Evolutionary conservation across 2,329 filamentous ascomycete species (phyloP).

Genomic region (Akanthomyces lecanii): DNA sequence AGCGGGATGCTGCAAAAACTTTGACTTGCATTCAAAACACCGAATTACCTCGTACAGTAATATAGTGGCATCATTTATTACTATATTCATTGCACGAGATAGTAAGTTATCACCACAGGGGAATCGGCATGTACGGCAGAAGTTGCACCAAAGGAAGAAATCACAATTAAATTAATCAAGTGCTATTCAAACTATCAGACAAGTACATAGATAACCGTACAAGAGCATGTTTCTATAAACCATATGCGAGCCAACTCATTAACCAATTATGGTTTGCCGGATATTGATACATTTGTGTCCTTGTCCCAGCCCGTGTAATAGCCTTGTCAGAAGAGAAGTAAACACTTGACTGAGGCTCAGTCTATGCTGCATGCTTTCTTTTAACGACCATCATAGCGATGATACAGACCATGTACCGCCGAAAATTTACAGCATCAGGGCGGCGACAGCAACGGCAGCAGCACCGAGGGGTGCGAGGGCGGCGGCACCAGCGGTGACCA

Average conservation of each 20-base stretch:
- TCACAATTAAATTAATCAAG: neutral
- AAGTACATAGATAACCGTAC: neutral
- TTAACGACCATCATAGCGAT: too few relatives aligned
- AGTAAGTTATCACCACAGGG: too few relatives aligned
- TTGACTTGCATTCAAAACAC: too few relatives aligned
- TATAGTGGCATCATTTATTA: too few relatives aligned
- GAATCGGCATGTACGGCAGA: neutral
- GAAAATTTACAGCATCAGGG: conserved; percentile 1
- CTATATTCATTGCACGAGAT: too few relatives aligned
- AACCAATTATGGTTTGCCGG: neutral
- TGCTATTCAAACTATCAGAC: neutral
- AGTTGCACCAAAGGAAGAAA: neutral
- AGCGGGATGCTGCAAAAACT: too few relatives aligned
- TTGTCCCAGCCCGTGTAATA: conserved; percentile 1
- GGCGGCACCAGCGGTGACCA: conserved; percentile 11
- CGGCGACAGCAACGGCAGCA: conserved; percentile 4
- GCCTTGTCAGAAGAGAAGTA: conserved; percentile 1
- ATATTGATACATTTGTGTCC: conserved; percentile 5
- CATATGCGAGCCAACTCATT: neutral
- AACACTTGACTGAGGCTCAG: neutral
- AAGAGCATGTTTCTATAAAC: neutral
- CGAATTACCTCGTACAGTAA: too few relatives aligned
- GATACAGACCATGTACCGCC: too few relatives aligned
- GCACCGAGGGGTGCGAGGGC: conserved; percentile 10
- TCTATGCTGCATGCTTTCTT: too few relatives aligned